A percentile compares a stretch with the other conserved stretches of the same genome.
phyloP scores from a whole-genome alignment of 768 basidiomycete species.

The Baorangia bicolor region DNA sequence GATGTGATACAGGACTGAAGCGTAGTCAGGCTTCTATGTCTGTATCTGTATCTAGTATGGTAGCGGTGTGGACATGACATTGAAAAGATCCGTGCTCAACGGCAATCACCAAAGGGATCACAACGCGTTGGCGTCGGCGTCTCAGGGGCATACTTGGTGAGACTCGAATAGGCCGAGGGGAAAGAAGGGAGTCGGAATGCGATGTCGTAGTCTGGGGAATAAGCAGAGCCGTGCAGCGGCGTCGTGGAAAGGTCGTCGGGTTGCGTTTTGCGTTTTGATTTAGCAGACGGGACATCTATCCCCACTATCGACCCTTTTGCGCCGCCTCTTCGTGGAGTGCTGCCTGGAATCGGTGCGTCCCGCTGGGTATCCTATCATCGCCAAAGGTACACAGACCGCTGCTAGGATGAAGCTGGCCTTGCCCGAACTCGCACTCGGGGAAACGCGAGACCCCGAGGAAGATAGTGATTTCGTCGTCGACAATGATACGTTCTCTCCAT shows the following conservation, averaged over 20 bases:
- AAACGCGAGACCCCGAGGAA: constrained; percentile 61
- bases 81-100: constrained; percentile 11
- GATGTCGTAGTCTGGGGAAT: neutral
- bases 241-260: constrained; percentile 16
- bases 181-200: constrained; percentile 14
- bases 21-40: too few relatives aligned
- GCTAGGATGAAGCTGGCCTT: constrained; percentile 74
- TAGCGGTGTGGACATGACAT: neutral
- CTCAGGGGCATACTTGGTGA: constrained; percentile 8
- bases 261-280: neutral
- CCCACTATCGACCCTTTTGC: too few relatives aligned
- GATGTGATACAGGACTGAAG: neutral
- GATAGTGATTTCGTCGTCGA: constrained; percentile 69
- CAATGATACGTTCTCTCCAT: constrained; percentile 46
- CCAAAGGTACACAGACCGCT: constrained; percentile 5
- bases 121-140: constrained; percentile 26
- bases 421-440: constrained; percentile 50
- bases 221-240: neutral
- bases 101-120: constrained; percentile 22
- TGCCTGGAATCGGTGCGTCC: constrained; percentile 69
- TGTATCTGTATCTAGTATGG: neutral
- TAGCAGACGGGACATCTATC: neutral
- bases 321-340: too few relatives aligned
- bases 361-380: neutral
- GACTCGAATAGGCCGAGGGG: neutral